Conservation (phyloP, 306 rosid genomes). For the Arachis hypogaea region DNA sequence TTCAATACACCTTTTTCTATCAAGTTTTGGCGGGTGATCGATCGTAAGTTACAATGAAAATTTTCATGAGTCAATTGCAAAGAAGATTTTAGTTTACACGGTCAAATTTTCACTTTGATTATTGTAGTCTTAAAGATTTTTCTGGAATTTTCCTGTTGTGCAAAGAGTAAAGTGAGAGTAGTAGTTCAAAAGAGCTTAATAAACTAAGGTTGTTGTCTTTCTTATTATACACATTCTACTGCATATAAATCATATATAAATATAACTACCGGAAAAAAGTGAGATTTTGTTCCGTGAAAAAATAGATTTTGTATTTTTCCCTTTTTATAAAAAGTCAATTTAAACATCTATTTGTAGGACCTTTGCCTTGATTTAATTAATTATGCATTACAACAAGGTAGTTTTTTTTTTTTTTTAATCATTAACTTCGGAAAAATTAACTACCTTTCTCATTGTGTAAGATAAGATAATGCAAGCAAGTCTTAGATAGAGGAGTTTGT, state of each 20-base stretch:
- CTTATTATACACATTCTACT: not conserved
- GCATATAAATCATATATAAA: not conserved
- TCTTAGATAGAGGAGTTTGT: not conserved
- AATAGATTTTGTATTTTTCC: slow-evolving; percentile 2
- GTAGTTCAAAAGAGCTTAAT: slow-evolving; percentile 32
- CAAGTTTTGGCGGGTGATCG: not conserved
- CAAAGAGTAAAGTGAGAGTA: slow-evolving; percentile 38
- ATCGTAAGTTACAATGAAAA: not conserved
- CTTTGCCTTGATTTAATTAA: slow-evolving; percentile 15
- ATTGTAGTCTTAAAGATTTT: not conserved
- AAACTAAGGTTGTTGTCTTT: slow-evolving; percentile 30
- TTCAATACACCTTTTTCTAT: not conserved
- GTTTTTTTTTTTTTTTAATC: slow-evolving; percentile 3
- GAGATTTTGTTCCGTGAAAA: slow-evolving; percentile 29
- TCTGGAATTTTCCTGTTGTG: not conserved
- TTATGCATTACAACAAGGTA: not conserved
- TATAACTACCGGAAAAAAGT: slow-evolving; percentile 26
- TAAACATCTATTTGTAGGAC: not conserved
- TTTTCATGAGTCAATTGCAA: not conserved
- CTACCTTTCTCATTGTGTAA: slow-evolving; percentile 1
- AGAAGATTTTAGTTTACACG: slow-evolving; percentile 1
- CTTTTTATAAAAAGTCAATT: slow-evolving; percentile 25
- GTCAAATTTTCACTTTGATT: slow-evolving; percentile 26
- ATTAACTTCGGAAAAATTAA: not conserved
- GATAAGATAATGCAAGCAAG: not conserved